Conservation (phyloP, 495 filamentous ascomycete species). For the Staphylotrichum tortipilum region DNA sequence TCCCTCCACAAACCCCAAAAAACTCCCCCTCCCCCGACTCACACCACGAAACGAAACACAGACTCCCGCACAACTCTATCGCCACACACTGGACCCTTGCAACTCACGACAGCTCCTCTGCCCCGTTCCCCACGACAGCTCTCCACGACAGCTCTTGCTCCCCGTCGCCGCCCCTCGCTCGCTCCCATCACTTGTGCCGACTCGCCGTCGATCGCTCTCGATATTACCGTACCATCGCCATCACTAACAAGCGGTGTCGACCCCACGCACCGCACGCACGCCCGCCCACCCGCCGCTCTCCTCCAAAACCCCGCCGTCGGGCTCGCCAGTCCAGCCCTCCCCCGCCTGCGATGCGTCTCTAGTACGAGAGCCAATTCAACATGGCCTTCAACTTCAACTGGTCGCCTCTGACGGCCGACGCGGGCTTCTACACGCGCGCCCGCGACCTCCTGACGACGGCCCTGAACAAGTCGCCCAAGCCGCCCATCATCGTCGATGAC, state of each 20-base stretch:
- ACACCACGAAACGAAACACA: constrained; percentile 2
- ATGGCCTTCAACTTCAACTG: constrained; percentile 99
- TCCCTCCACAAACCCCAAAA: constrained; percentile 14
- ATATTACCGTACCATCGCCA: too few relatives aligned
- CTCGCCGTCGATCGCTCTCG: too few relatives aligned
- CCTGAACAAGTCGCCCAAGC: constrained; percentile 96
- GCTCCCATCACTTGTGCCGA: too few relatives aligned
- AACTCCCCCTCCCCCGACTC: too few relatives aligned
- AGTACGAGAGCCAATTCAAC: constrained; percentile 33
- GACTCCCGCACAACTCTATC: not conserved
- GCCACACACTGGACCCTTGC: not conserved
- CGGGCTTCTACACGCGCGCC: constrained; percentile 78
- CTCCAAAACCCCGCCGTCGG: constrained; percentile 7
- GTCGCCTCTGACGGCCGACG: constrained; percentile 95
- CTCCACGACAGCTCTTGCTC: too few relatives aligned
- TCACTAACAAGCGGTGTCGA: too few relatives aligned
- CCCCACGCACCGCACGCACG: too few relatives aligned
- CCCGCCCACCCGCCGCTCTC: too few relatives aligned
- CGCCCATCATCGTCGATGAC: constrained; percentile 98
- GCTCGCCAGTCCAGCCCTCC: constrained; percentile 12
- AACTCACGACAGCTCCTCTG: not conserved
- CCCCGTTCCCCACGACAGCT: too few relatives aligned
- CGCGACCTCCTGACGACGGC: constrained; percentile 90
- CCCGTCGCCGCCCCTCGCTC: too few relatives aligned
- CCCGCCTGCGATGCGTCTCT: constrained; percentile 25